phyloP scores from a whole-genome alignment of 805 yeast species.

The Saccharomyces paradoxus region DNA sequence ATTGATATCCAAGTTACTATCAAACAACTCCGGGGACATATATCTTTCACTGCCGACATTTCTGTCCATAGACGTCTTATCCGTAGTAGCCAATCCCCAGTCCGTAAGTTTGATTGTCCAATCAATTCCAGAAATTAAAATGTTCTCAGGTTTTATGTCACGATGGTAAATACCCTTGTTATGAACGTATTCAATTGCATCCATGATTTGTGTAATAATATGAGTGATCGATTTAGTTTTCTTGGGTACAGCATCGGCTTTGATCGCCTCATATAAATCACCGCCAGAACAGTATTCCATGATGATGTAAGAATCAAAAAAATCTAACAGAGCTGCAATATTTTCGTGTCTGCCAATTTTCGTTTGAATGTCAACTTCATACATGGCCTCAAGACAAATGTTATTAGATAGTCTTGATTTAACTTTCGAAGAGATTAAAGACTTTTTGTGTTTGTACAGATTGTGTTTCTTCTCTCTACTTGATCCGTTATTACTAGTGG shows the following conservation, averaged over 20 bases:
- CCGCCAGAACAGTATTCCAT: slow-evolving; percentile 85
- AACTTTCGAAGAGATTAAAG: slow-evolving; percentile 31
- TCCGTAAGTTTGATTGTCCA: slow-evolving; percentile 60
- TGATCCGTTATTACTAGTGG: slow-evolving; percentile 8
- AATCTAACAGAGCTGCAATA: slow-evolving; percentile 52
- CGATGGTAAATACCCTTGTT: slow-evolving; percentile 64
- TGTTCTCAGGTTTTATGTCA: slow-evolving; percentile 75
- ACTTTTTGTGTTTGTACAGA: slow-evolving; percentile 20
- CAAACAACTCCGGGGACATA: slow-evolving; percentile 92
- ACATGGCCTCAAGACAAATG: slow-evolving; percentile 50
- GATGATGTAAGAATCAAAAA: slow-evolving; percentile 60
- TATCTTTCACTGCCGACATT: slow-evolving; percentile 86
- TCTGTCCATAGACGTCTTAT: slow-evolving; percentile 53
- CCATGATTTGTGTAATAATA: slow-evolving; percentile 56
- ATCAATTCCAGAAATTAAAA: slow-evolving; percentile 45
- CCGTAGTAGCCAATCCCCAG: slow-evolving; percentile 62
- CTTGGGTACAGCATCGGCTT: slow-evolving; percentile 49
- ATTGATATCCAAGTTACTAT: slow-evolving; percentile 33
- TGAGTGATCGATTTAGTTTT: slow-evolving; percentile 38
- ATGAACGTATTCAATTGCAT: slow-evolving; percentile 75
- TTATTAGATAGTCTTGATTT: slow-evolving; percentile 33
- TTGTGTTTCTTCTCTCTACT: slow-evolving; percentile 18
- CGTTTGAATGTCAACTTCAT: slow-evolving; percentile 59
- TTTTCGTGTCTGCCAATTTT: slow-evolving; percentile 52
- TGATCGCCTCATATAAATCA: slow-evolving; percentile 75